These are phyloP conservation scores for Ceratocystis alfenasii DNA, from an alignment of 2,329 filamentous ascomycete species.

Conservation along the genomic window DNA sequence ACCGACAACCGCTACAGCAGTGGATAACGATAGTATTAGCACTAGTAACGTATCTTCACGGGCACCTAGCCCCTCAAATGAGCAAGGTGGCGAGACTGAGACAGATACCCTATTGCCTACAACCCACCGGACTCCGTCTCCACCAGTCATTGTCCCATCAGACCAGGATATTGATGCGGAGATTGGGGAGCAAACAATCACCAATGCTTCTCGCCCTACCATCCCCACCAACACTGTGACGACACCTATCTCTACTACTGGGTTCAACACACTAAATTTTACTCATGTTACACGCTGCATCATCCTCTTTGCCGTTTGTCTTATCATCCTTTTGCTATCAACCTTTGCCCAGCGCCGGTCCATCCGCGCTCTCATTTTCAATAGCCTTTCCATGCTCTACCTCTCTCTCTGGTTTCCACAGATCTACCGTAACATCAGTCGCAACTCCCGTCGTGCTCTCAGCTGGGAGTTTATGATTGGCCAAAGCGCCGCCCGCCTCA, in stretches of 20 bases:
- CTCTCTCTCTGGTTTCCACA: slow-evolving; percentile 89
- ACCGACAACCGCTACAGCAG: not conserved
- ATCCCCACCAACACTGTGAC: slow-evolving; percentile 26
- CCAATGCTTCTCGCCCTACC: slow-evolving; percentile 1
- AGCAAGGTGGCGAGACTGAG: slow-evolving; percentile 11
- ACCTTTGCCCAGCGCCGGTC: slow-evolving; percentile 49
- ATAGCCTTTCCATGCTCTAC: slow-evolving; percentile 59
- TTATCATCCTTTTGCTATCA: slow-evolving; percentile 48
- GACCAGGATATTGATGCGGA: slow-evolving; percentile 54
- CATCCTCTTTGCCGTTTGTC: slow-evolving; percentile 42
- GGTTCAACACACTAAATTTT: slow-evolving; percentile 33
- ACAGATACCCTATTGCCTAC: slow-evolving; percentile 15
- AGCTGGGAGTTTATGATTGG: slow-evolving; percentile 82
- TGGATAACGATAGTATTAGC: not conserved
- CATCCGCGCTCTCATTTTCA: slow-evolving; percentile 45
- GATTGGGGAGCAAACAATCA: slow-evolving; percentile 33
- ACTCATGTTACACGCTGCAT: slow-evolving; percentile 47
- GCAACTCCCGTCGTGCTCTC: slow-evolving; percentile 85
- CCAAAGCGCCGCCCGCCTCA: slow-evolving; percentile 64
- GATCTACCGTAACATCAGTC: slow-evolving; percentile 76
- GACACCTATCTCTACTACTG: slow-evolving; percentile 27
- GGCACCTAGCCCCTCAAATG: slow-evolving; percentile 20
- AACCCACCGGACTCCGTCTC: slow-evolving; percentile 20
- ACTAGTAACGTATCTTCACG: slow-evolving; percentile 22
- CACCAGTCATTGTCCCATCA: slow-evolving; percentile 45